Percentiles rank a stretch among this genome's conserved stretches.
phyloP scores from a whole-genome alignment of 2,329 filamentous ascomycete species.

The Biscogniauxia marginata region DNA sequence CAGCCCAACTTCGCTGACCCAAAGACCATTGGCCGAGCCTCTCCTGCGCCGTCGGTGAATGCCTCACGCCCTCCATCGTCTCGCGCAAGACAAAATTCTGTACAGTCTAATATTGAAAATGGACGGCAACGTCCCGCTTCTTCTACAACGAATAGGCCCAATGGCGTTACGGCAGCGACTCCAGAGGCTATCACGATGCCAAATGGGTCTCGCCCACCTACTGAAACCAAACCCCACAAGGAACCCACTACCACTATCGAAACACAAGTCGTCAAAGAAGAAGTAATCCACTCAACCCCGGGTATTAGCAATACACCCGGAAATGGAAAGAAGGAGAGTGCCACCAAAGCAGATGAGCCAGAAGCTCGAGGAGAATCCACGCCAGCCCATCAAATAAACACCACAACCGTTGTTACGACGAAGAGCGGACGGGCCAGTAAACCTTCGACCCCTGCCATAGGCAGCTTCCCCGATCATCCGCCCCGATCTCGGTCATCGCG shows the following conservation, averaged over 20 bases:
- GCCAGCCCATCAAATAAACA: conserved; percentile 36
- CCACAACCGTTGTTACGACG: conserved; percentile 48
- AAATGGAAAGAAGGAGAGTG: conserved; percentile 43
- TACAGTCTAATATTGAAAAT: conserved; percentile 57
- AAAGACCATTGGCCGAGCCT: conserved; percentile 49
- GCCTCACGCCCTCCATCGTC: conserved; percentile 64
- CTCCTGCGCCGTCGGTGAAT: conserved; percentile 56
- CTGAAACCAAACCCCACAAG: conserved; percentile 52
- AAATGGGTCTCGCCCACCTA: conserved; percentile 30
- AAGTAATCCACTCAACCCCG: conserved; percentile 25
- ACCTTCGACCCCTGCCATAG: conserved; percentile 62
- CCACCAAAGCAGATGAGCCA: conserved; percentile 44
- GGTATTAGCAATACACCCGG: conserved; percentile 28
- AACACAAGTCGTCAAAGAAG: conserved; percentile 36
- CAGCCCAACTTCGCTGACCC: conserved; percentile 66
- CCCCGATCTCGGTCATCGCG: conserved; percentile 53
- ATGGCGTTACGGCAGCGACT: conserved; percentile 44
- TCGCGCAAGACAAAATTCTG: conserved; percentile 73
- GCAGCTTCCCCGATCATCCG: conserved; percentile 57
- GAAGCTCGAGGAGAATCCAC: conserved; percentile 43
- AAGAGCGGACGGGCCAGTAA: conserved; percentile 67
- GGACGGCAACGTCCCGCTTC: conserved; percentile 55
- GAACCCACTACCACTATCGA: conserved; percentile 43
- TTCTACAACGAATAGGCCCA: conserved; percentile 60
- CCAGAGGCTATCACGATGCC: conserved; percentile 35